These are phyloP conservation scores for Ricinus communis DNA, from an alignment of 345 rosid genomes.

Conservation along the genomic window DNA sequence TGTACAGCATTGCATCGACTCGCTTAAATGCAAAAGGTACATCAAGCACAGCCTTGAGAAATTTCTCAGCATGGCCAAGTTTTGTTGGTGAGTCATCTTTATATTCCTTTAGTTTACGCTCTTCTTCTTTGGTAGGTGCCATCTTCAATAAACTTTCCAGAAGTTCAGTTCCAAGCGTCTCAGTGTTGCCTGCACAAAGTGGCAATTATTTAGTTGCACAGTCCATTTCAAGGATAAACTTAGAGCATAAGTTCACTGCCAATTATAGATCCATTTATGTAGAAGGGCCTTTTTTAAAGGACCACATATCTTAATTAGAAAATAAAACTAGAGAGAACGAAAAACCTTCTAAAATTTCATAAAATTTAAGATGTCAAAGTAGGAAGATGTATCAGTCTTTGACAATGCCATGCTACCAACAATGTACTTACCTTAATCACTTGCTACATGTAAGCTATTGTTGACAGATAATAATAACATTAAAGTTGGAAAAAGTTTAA, in stretches of 20 bases:
- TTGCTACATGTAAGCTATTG: not conserved
- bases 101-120: slow-evolving; percentile 71
- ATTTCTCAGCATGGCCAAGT: slow-evolving; percentile 91
- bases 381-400: not conserved
- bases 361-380: not conserved
- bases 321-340: not conserved
- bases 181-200: slow-evolving; percentile 69
- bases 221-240: not conserved
- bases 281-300: too few species aligned
- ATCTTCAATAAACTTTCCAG: slow-evolving; percentile 88
- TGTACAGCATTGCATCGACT: slow-evolving; percentile 81
- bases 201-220: slow-evolving; percentile 16
- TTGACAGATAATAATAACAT: slow-evolving; percentile 2
- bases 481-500: not conserved
- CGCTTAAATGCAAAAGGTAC: slow-evolving; percentile 93
- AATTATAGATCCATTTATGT: not conserved
- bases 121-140: slow-evolving; percentile 97
- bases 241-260: not conserved
- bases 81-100: slow-evolving; percentile 74
- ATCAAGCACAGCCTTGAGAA: slow-evolving; percentile 80
- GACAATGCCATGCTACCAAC: not conserved
- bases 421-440: not conserved
- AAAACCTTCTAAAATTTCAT: not conserved
- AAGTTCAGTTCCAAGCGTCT: slow-evolving; percentile 91
- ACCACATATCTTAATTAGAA: not conserved